A percentile compares a stretch with the other conserved stretches of the same genome.
Conservation (phyloP, 1,139 yeast genomes). For the Kodamaea derodonti region DNA sequence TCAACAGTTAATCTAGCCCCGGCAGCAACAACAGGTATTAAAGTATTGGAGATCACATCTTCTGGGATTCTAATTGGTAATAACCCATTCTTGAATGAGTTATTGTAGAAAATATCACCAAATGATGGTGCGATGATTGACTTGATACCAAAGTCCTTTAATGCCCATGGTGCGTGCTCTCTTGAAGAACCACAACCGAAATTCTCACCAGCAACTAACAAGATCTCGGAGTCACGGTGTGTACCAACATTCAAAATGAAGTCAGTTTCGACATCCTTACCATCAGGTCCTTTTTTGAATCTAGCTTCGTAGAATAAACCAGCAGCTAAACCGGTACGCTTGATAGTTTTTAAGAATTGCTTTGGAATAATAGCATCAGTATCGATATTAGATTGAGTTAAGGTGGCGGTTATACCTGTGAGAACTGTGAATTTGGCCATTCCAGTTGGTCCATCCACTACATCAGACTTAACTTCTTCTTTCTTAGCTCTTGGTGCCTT, state of each 20-base stretch:
- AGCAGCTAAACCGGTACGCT: slow-evolving; percentile 85
- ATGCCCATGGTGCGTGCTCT: slow-evolving; percentile 99
- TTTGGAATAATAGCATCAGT: slow-evolving; percentile 98
- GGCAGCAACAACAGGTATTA: slow-evolving; percentile 73
- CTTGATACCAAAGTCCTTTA: slow-evolving; percentile 93
- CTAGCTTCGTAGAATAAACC: slow-evolving; percentile 92
- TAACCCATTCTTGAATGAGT: slow-evolving; percentile 92
- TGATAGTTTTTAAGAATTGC: slow-evolving; percentile 94
- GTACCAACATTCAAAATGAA: slow-evolving; percentile 85
- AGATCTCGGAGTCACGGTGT: slow-evolving; percentile 71
- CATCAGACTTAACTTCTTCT: neutral
- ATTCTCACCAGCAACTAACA: slow-evolving; percentile 92
- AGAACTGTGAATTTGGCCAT: slow-evolving; percentile 74
- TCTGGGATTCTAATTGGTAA: slow-evolving; percentile 86
- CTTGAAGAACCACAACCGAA: slow-evolving; percentile 99
- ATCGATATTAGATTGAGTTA: slow-evolving; percentile 91
- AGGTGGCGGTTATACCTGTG: slow-evolving; percentile 87
- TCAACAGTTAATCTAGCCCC: slow-evolving; percentile 76
- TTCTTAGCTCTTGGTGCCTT: neutral
- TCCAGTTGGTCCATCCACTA: slow-evolving; percentile 37
- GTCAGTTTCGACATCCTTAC: slow-evolving; percentile 79
- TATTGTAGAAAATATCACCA: slow-evolving; percentile 96
- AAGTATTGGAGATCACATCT: slow-evolving; percentile 62
- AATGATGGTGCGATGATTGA: slow-evolving; percentile 96
- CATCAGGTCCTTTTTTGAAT: slow-evolving; percentile 63